A percentile compares a stretch with the other conserved stretches of the same genome.
Conservation (phyloP, 1,139 yeast species). For the Hyphopichia fennica region DNA sequence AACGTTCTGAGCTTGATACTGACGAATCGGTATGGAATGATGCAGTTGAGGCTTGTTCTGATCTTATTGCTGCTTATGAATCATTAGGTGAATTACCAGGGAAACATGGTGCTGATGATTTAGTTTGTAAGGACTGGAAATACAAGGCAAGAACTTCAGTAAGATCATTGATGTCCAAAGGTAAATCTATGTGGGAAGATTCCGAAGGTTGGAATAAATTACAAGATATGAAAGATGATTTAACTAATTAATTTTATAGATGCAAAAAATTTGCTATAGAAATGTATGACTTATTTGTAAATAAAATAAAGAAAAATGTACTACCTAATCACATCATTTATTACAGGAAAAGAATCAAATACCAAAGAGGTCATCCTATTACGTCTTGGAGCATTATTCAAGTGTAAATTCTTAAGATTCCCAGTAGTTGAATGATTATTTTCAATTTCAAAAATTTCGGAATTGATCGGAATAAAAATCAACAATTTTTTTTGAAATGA, state of each 20-base stretch:
- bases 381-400: background rate
- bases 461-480: background rate
- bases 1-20: slow-evolving; percentile 62
- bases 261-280: too few species aligned
- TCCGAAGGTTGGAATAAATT: slow-evolving; percentile 75
- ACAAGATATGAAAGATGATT: slow-evolving; percentile 51
- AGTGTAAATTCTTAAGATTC: too few species aligned
- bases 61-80: slow-evolving; percentile 84
- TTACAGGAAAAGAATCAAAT: slow-evolving; percentile 28
- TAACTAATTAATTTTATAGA: slow-evolving; percentile 10
- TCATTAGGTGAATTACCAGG: slow-evolving; percentile 87
- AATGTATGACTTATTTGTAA: too few species aligned
- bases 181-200: slow-evolving; percentile 77
- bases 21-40: slow-evolving; percentile 71
- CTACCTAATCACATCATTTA: slow-evolving; percentile 19
- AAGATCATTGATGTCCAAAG: slow-evolving; percentile 76
- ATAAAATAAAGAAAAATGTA: background rate
- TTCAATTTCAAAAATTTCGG: too few species aligned
- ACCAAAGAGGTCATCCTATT: slow-evolving; percentile 25
- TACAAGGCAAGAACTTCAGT: slow-evolving; percentile 76
- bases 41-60: slow-evolving; percentile 78
- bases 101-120: slow-evolving; percentile 75
- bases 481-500: background rate
- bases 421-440: too few species aligned
- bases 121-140: slow-evolving; percentile 91